Evolutionary conservation across 2,329 filamentous ascomycete species (phyloP).

Genomic region (Westerdykella ornata): DNA sequence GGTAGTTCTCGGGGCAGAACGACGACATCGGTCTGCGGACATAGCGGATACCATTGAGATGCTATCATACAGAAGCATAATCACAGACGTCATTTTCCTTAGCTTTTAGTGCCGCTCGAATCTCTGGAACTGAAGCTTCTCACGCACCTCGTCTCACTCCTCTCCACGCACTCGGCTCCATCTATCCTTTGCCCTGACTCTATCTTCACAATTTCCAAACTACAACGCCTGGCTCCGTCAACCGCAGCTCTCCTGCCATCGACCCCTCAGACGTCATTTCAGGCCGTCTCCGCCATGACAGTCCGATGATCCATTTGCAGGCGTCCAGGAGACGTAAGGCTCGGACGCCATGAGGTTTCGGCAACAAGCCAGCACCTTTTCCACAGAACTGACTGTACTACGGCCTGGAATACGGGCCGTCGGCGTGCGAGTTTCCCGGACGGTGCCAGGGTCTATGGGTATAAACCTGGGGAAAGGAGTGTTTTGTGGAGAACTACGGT

Average conservation of each 20-base stretch:
- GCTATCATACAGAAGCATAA: background rate
- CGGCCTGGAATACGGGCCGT: too few relatives aligned
- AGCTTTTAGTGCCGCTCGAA: background rate
- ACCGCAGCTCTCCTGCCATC: slow-evolving; percentile 19
- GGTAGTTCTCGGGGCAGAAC: too few relatives aligned
- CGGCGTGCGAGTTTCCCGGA: too few relatives aligned
- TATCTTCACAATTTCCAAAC: background rate
- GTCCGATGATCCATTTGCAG: slow-evolving; percentile 25
- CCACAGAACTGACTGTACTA: too few relatives aligned
- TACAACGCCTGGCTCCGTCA: slow-evolving; percentile 34
- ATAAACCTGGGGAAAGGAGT: too few relatives aligned
- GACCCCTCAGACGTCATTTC: slow-evolving; percentile 10
- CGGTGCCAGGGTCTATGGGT: too few relatives aligned
- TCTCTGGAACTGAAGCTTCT: too few relatives aligned
- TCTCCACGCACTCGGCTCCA: background rate
- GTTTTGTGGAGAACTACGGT: too few relatives aligned
- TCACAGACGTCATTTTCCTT: background rate
- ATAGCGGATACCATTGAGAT: background rate
- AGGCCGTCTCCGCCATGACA: slow-evolving; percentile 18
- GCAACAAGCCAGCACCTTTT: slow-evolving; percentile 33
- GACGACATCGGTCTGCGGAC: too few relatives aligned
- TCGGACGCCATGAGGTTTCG: slow-evolving; percentile 30
- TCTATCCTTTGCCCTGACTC: background rate
- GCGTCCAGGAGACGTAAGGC: slow-evolving; percentile 25
- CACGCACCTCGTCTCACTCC: background rate